A percentile compares a stretch with the other conserved stretches of the same genome.
Evolutionary conservation across 371 early-diverging fungal species (phyloP).

Genomic region (Mortierella sp.): DNA sequence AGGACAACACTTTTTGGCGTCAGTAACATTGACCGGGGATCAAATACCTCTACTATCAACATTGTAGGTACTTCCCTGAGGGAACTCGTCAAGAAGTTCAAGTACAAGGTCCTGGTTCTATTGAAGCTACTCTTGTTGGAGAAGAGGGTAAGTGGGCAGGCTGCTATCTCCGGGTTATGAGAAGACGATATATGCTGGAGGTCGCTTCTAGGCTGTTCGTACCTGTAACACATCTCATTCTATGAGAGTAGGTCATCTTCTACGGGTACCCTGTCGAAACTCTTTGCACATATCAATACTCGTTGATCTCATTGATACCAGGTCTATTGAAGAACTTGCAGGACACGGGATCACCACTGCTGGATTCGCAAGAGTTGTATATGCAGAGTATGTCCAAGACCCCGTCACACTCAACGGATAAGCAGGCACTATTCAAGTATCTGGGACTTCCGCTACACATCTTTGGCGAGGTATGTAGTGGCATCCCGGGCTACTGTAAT

Average conservation of each 20-base stretch:
- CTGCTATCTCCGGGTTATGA: not conserved
- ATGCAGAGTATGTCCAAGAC: conserved; percentile 55
- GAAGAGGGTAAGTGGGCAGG: conserved; percentile 60
- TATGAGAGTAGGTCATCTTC: conserved; percentile 70
- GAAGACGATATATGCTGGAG: not conserved
- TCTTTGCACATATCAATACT: conserved; percentile 84
- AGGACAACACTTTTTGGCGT: no score
- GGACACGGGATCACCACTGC: conserved; percentile 50
- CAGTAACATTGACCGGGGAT: no score
- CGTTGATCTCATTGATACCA: conserved; percentile 79
- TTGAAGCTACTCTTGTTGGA: conserved; percentile 81
- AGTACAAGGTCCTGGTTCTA: conserved; percentile 78
- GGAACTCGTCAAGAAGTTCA: conserved; percentile 77
- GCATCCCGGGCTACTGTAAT: not conserved
- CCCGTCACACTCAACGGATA: conserved; percentile 53
- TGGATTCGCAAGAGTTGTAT: conserved; percentile 47
- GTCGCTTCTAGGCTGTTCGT: not conserved
- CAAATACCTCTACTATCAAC: no score
- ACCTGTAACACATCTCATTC: not conserved
- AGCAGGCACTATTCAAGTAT: conserved; percentile 62
- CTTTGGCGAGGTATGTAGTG: conserved; percentile 69
- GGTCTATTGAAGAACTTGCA: conserved; percentile 47
- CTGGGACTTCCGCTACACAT: conserved; percentile 77
- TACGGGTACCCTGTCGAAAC: conserved; percentile 84
- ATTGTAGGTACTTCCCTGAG: conserved; percentile 75